phyloP scores from a whole-genome alignment of 768 basidiomycete species.

The Solioccasus polychromus region DNA sequence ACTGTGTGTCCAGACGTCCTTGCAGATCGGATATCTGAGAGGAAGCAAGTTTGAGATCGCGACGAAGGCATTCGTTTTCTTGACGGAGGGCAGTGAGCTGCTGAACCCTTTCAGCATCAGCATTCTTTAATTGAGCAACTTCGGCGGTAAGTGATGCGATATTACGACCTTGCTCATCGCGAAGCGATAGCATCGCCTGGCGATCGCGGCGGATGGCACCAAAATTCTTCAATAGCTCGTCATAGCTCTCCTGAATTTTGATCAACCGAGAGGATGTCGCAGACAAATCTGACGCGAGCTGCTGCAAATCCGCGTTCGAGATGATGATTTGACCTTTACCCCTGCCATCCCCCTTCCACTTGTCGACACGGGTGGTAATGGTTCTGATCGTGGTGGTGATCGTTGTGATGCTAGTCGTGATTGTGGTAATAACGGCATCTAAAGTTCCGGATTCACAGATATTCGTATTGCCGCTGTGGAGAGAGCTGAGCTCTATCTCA shows the following conservation, averaged over 20 bases:
- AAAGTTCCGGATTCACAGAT: background rate
- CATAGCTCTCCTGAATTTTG: conserved; percentile 1
- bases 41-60: background rate
- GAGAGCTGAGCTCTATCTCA: conserved; percentile 1
- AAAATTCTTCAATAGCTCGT: background rate
- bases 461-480: too few relatives aligned
- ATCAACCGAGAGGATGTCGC: background rate
- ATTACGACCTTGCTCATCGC: background rate
- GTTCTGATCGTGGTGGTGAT: conserved; percentile 3
- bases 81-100: background rate
- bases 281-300: conserved; percentile 1
- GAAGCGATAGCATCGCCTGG: background rate
- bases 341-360: background rate
- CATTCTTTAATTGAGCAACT: background rate
- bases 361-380: background rate
- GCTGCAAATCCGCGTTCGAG: conserved; percentile 6
- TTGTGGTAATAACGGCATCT: background rate
- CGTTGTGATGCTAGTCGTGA: background rate
- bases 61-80: background rate
- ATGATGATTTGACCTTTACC: background rate
- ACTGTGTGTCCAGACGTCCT: background rate
- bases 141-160: background rate
- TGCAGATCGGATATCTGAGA: background rate
- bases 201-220: background rate
- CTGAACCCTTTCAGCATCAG: background rate